A percentile compares a stretch with the other conserved stretches of the same genome.
Evolutionary conservation across 2,329 filamentous ascomycete species (phyloP).

Genomic region (Nigrospora oryzae): DNA sequence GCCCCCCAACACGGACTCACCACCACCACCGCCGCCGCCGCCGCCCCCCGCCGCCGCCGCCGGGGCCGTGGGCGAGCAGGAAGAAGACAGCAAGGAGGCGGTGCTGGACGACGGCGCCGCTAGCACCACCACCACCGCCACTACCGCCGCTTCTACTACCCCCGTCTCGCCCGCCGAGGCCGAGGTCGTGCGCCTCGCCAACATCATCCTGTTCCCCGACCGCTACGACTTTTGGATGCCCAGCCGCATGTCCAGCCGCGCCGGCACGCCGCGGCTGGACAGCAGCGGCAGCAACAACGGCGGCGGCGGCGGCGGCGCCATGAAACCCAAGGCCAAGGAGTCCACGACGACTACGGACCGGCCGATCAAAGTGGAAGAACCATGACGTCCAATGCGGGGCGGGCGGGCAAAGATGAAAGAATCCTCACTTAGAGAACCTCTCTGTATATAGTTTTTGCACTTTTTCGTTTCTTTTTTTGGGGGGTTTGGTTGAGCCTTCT

Average conservation of each 20-base stretch:
- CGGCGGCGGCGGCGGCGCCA: neutral
- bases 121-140: constrained; percentile 25
- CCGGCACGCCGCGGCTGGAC: neutral
- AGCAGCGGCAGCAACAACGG: neutral
- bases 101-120: constrained; percentile 15
- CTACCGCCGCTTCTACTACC: constrained; percentile 26
- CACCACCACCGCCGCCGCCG: constrained; percentile 5
- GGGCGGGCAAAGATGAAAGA: too few relatives aligned
- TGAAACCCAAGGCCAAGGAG: neutral
- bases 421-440: too few relatives aligned
- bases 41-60: constrained; percentile 3
- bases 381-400: too few relatives aligned
- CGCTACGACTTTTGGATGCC: constrained; percentile 40
- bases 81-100: constrained; percentile 6
- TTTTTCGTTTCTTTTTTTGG: too few relatives aligned
- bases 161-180: constrained; percentile 32
- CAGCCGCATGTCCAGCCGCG: constrained; percentile 13
- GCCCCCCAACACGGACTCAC: constrained; percentile 10
- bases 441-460: too few relatives aligned
- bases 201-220: constrained; percentile 49
- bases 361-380: too few relatives aligned
- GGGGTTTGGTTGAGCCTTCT: too few relatives aligned
- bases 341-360: too few relatives aligned
- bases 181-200: constrained; percentile 44
- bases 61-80: neutral